These are phyloP conservation scores for Coffea canephora DNA, from an alignment of 257 asterid genomes.

Conservation along the genomic window DNA sequence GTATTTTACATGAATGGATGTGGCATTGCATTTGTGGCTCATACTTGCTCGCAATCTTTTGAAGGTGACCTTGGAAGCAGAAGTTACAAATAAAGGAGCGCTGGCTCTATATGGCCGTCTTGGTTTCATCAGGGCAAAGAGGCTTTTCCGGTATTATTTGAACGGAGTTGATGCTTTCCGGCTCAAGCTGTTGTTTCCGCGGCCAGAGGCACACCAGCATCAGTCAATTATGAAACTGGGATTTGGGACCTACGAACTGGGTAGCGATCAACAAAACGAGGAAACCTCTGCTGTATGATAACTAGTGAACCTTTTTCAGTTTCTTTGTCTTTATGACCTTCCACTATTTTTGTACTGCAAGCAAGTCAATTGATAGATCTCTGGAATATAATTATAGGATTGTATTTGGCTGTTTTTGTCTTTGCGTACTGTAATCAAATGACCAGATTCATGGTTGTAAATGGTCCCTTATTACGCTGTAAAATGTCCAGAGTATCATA, in stretches of 20 bases:
- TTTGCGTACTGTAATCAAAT: no score
- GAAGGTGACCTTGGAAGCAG: constrained; percentile 96
- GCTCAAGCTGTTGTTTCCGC: constrained; percentile 80
- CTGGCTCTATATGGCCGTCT: constrained; percentile 89
- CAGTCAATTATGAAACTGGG: constrained; percentile 25
- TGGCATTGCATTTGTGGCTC: not conserved
- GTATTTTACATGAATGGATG: not conserved
- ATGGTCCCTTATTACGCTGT: no score
- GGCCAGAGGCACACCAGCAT: constrained; percentile 37
- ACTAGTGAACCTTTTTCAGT: not conserved
- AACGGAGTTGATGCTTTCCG: constrained; percentile 97
- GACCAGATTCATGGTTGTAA: no score
- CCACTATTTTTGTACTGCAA: not conserved
- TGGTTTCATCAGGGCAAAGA: constrained; percentile 87
- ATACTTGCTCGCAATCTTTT: not conserved
- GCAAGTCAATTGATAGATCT: no score
- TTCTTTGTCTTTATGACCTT: not conserved
- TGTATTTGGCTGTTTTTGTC: no score
- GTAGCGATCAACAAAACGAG: not conserved
- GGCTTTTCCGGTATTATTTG: constrained; percentile 91
- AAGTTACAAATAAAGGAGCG: constrained; percentile 92
- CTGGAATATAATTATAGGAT: no score
- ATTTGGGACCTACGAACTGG: constrained; percentile 20
- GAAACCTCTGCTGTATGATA: not conserved
- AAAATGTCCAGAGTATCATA: no score